These are phyloP conservation scores for Phytophthora chlamydospora DNA, from an alignment of 352 stramenopile species.

Conservation along the genomic window DNA sequence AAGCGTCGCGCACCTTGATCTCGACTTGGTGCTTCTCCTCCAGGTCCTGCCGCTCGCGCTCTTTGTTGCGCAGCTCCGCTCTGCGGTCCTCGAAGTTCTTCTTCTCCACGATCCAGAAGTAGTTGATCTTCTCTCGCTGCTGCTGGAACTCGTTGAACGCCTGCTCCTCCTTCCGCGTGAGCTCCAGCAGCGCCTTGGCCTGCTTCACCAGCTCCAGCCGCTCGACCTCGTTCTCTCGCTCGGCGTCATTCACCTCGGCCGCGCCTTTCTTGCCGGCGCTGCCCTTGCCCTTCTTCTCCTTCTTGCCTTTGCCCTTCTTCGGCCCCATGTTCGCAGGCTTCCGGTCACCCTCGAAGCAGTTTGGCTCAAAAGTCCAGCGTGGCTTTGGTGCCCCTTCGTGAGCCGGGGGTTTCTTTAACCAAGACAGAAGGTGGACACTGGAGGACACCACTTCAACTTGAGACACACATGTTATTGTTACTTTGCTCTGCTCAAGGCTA, in stretches of 20 bases:
- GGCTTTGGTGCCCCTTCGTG: slow-evolving; percentile 13
- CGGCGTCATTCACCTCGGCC: slow-evolving; percentile 59
- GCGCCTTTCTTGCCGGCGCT: slow-evolving; percentile 54
- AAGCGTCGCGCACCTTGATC: slow-evolving; percentile 79
- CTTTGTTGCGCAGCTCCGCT: slow-evolving; percentile 93
- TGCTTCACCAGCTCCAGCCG: slow-evolving; percentile 77
- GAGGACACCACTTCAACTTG: slow-evolving; percentile 10
- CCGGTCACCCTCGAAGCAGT: neutral
- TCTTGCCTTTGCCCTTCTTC: slow-evolving; percentile 60
- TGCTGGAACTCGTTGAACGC: slow-evolving; percentile 96
- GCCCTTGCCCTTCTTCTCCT: slow-evolving; percentile 59
- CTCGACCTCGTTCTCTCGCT: slow-evolving; percentile 71
- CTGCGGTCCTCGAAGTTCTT: slow-evolving; percentile 95
- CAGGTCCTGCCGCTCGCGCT: slow-evolving; percentile 94
- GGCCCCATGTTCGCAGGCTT: slow-evolving; percentile 48
- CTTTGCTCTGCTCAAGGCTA: no score
- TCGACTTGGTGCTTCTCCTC: slow-evolving; percentile 96
- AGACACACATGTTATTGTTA: no score
- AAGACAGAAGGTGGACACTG: neutral
- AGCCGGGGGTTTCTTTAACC: slow-evolving; percentile 7
- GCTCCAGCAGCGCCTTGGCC: slow-evolving; percentile 75
- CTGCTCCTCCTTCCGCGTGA: slow-evolving; percentile 91
- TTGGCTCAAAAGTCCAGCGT: neutral
- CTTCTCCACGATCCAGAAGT: slow-evolving; percentile 98
- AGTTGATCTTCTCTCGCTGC: slow-evolving; percentile 96